Evolutionary conservation across 2,329 filamentous ascomycete species (phyloP).

Genomic region (Trichoderma oligosporum): DNA sequence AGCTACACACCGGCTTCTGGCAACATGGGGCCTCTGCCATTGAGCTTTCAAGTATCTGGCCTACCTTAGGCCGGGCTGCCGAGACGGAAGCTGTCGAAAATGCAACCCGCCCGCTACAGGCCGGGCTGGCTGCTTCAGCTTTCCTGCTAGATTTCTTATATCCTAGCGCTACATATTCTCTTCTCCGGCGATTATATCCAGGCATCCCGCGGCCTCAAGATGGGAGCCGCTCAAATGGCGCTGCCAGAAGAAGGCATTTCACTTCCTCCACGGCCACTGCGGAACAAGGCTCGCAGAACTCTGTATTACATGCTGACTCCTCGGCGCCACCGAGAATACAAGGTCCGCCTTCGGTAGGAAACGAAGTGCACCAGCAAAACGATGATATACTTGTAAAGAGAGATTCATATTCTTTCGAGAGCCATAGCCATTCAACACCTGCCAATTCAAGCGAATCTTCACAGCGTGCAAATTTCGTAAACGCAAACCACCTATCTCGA

Average conservation of each 20-base stretch:
- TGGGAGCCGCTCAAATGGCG: slow-evolving; percentile 15
- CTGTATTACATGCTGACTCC: background rate
- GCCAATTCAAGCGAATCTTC: background rate
- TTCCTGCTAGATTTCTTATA: slow-evolving; percentile 57
- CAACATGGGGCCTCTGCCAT: slow-evolving; percentile 50
- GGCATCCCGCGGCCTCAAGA: slow-evolving; percentile 26
- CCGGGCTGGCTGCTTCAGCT: slow-evolving; percentile 42
- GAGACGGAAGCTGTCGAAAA: slow-evolving; percentile 21
- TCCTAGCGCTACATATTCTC: slow-evolving; percentile 42
- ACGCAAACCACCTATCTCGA: background rate
- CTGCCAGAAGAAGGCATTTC: slow-evolving; percentile 28
- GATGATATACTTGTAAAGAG: background rate
- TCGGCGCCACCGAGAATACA: slow-evolving; percentile 4
- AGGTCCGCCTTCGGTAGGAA: background rate
- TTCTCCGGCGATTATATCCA: slow-evolving; percentile 41
- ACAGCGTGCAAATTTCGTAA: background rate
- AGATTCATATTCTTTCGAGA: background rate
- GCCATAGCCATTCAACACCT: background rate
- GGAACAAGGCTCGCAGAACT: slow-evolving; percentile 8
- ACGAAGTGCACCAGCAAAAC: background rate
- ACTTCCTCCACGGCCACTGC: slow-evolving; percentile 26
- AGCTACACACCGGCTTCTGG: slow-evolving; percentile 51
- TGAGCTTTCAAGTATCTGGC: slow-evolving; percentile 44
- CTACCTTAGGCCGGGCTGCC: slow-evolving; percentile 27
- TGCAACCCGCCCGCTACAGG: slow-evolving; percentile 25